Evolutionary conservation across 192 early-diverging fungal species (phyloP).

Genomic region (Coemansia sp.): DNA sequence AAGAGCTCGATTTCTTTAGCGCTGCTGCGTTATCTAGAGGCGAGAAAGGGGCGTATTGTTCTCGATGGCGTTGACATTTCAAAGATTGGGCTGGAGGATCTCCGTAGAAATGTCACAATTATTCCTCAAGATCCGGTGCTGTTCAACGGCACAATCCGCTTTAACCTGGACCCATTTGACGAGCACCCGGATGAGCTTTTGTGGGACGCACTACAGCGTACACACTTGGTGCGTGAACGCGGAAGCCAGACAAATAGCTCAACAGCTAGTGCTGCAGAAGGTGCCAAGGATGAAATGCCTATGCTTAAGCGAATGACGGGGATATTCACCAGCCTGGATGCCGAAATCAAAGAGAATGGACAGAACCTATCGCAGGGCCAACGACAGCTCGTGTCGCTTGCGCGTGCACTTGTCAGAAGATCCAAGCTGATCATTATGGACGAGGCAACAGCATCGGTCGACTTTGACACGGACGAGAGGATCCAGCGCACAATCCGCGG

Average conservation of each 20-base stretch:
- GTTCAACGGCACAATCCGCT: conserved; percentile 74
- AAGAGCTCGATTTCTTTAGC: conserved; percentile 73
- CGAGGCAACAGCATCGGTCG: conserved; percentile 87
- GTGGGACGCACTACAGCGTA: conserved; percentile 73
- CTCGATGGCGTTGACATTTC: conserved; percentile 80
- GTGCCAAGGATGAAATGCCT: background rate
- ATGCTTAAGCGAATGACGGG: conserved; percentile 7
- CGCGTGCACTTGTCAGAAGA: conserved; percentile 72
- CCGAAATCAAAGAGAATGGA: conserved; percentile 82
- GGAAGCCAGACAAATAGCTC: background rate
- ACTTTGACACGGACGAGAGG: conserved; percentile 79
- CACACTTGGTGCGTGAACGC: conserved; percentile 62
- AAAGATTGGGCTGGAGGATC: conserved; percentile 71
- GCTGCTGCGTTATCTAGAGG: conserved; percentile 77
- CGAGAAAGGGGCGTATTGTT: conserved; percentile 60
- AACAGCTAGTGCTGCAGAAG: background rate
- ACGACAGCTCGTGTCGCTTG: conserved; percentile 73
- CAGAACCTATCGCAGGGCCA: conserved; percentile 76
- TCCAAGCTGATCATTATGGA: conserved; percentile 76
- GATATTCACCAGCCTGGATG: conserved; percentile 64
- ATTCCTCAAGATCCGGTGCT: conserved; percentile 89
- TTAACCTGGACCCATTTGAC: conserved; percentile 85
- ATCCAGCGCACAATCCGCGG: conserved; percentile 87
- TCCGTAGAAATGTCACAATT: conserved; percentile 76
- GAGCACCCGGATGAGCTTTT: conserved; percentile 74